Evolutionary conservation across 305 asterid species (phyloP).

Genomic region (Caryopteris hybrid): DNA sequence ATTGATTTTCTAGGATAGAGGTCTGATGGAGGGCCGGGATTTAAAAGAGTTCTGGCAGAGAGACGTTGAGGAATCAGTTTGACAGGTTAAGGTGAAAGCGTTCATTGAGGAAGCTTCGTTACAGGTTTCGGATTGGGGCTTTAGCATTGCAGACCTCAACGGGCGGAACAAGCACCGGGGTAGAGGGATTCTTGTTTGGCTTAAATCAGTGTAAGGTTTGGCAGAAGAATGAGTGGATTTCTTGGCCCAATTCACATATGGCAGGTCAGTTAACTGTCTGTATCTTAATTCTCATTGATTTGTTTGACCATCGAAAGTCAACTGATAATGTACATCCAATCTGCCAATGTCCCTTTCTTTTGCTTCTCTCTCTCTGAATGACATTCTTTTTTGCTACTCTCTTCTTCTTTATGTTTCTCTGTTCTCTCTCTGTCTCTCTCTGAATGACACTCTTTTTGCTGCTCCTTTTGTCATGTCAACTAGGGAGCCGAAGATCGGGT

Average conservation of each 20-base stretch:
- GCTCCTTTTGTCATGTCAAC: background rate
- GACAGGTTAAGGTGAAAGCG: conserved; percentile 57
- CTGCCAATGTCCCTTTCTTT: no score
- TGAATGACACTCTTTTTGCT: background rate
- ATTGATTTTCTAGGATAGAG: conserved; percentile 48
- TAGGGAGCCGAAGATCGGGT: conserved; percentile 36
- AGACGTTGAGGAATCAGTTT: conserved; percentile 71
- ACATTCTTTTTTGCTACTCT: no score
- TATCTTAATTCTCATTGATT: no score
- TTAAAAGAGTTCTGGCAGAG: conserved; percentile 68
- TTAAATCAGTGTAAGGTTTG: conserved; percentile 47
- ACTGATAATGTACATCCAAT: no score
- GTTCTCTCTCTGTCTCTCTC: no score
- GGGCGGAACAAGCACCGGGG: conserved; percentile 35
- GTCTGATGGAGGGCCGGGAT: conserved; percentile 40
- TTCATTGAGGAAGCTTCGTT: conserved; percentile 71
- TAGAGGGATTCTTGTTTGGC: conserved; percentile 50
- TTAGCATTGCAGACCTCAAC: conserved; percentile 63
- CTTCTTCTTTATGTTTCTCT: no score
- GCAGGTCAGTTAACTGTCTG: conserved; percentile 49
- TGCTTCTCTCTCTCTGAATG: no score
- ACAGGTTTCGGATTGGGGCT: conserved; percentile 77
- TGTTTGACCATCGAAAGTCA: no score
- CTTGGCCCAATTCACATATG: conserved; percentile 73
- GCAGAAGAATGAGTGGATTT: conserved; percentile 51